Percentiles rank a stretch among this genome's conserved stretches.
Conservation (phyloP, 2,329 filamentous ascomycete genomes). For the Teratosphaeria pseudoeucalypti region DNA sequence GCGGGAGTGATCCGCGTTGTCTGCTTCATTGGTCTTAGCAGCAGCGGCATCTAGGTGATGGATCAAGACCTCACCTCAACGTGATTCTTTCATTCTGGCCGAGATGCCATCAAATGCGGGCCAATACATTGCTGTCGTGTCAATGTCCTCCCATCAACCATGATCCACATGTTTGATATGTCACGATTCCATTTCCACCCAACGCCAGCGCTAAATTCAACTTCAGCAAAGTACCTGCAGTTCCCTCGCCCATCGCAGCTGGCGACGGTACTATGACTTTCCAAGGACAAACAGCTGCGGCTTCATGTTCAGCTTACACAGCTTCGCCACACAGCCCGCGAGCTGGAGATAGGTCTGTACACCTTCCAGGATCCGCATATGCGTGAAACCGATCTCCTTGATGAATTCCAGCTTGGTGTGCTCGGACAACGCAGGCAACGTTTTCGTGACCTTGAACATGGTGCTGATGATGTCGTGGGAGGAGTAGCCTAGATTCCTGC, state of each 20-base stretch:
- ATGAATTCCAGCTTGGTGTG: conserved; percentile 96
- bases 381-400: conserved; percentile 88
- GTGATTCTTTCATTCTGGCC: too few species aligned
- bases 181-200: background rate
- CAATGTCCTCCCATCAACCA: too few species aligned
- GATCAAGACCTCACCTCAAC: too few species aligned
- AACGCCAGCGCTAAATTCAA: background rate
- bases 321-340: conserved; percentile 78
- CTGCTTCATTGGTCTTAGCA: too few species aligned
- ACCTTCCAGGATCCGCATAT: conserved; percentile 98
- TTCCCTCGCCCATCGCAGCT: background rate
- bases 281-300: conserved; percentile 60
- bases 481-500: conserved; percentile 80
- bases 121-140: too few species aligned
- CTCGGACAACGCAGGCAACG: conserved; percentile 81
- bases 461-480: conserved; percentile 98
- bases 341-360: conserved; percentile 91
- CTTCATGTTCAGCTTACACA: conserved; percentile 96
- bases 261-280: background rate
- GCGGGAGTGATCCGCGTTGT: too few species aligned
- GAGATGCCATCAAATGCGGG: too few species aligned
- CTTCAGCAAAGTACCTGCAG: background rate
- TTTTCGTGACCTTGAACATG: conserved; percentile 98
- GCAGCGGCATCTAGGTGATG: too few species aligned
- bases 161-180: too few species aligned